A percentile compares a stretch with the other conserved stretches of the same genome.
phyloP scores from a whole-genome alignment of 345 rosid genomes.

The Arabidopsis thaliana region DNA sequence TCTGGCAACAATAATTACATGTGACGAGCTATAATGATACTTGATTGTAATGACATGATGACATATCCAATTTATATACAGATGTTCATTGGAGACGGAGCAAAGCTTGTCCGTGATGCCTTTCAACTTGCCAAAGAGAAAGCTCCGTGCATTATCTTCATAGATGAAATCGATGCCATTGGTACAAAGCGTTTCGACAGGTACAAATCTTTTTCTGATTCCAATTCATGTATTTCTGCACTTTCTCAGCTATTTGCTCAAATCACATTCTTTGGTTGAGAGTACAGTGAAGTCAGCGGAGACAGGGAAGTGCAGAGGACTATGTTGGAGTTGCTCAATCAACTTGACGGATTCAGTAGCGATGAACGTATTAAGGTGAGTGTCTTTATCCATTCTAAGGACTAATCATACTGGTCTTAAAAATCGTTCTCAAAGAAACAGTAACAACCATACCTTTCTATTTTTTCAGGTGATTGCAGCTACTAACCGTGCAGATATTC shows the following conservation, averaged over 20 bases:
- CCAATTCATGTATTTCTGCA: neutral
- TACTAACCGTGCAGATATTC: constrained; percentile 96
- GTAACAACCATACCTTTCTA: constrained; percentile 9
- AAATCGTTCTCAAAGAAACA: neutral
- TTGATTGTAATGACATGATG: neutral
- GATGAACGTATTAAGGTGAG: constrained; percentile 94
- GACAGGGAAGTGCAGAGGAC: constrained; percentile 99
- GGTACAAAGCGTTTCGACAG: constrained; percentile 99
- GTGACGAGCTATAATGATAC: neutral
- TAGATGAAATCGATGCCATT: constrained; percentile 98
- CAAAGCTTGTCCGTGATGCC: constrained; percentile 99
- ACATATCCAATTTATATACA: constrained; percentile 38
- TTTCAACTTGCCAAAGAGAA: constrained; percentile 99
- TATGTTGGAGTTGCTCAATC: constrained; percentile 97
- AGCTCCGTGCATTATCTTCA: constrained; percentile 98
- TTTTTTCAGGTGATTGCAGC: constrained; percentile 88
- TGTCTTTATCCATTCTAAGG: constrained; percentile 21
- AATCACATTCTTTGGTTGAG: constrained; percentile 30
- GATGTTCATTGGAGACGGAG: constrained; percentile 99
- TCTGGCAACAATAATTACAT: constrained; percentile 6
- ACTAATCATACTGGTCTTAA: neutral
- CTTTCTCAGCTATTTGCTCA: neutral
- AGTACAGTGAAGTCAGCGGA: constrained; percentile 98
- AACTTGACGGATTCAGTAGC: constrained; percentile 98
- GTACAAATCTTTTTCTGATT: constrained; percentile 46